Base-by-base conservation (phyloP, 345 rosid genomes). In the Passiflora organensis region DNA sequence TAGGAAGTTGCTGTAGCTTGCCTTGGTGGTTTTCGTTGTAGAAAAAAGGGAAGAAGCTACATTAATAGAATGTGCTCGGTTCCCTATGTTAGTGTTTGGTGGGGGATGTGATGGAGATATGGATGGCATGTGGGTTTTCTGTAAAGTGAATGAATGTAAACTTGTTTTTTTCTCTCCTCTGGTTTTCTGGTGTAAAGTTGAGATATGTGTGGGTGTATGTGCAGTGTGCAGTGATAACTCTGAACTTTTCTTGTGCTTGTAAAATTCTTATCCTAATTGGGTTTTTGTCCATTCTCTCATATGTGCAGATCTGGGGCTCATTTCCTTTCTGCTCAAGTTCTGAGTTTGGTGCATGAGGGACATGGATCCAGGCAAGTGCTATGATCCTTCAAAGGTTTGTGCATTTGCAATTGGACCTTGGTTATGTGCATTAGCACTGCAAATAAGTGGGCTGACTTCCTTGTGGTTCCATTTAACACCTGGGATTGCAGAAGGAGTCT, bases 341-440 rank as follows among this genome's bases (percentile, higher is more conserved):
- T 58, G 58, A 64, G 59, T 34, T 64, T 62, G 45, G 62, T 63
- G 63, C 48, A 51, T 48, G 38, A 49, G 45, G 48, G 34, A 43
- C 32, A 86, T 89, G 99, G 86, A 81, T 86, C 83, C 73, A 55
- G 84, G 86, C 5, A 81, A 67, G 67, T 77, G 84, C 28, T 72
- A 79, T 80, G 85, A 77, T 70, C n/a, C 78, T 74, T 48, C 80
- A 48, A 81, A 89, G 99, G 99, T 91, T 70, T 59, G 82, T 67
- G 11, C 12, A 17, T 69, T 58, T 46, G 1, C 57, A n/a, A 13
- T 32, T 60, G 54, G 37, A 64, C 17, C 66, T 61, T 22, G 18
- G 37, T 48, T 56, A 56, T 38, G 15, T 14, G 4, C 53, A 58
- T 58, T 48, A 46, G 24, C 32, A 38, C 20, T 1, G 8, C 10